These are phyloP conservation scores for Aspergillus floridensis DNA, from an alignment of 2,329 filamentous ascomycete genomes.

Conservation along the genomic window DNA sequence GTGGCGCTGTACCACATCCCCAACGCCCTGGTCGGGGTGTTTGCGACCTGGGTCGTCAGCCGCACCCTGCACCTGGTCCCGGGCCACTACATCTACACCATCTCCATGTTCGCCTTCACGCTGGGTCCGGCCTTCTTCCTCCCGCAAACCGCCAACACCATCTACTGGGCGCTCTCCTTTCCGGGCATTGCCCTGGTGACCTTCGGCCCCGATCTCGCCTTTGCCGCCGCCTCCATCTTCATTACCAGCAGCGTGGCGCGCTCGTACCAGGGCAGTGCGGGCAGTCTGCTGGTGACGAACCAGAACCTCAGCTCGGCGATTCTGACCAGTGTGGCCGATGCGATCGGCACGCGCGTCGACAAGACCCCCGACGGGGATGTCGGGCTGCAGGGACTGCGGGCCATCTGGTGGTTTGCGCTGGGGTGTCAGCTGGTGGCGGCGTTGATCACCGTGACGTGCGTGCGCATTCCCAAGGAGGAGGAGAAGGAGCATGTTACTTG, in stretches of 20 bases:
- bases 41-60: constrained; percentile 48
- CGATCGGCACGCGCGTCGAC: constrained; percentile 34
- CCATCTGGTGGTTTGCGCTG: constrained; percentile 44
- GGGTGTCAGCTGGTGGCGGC: constrained; percentile 36
- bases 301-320: constrained; percentile 49
- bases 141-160: constrained; percentile 40
- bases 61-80: constrained; percentile 47
- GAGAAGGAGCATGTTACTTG: constrained; percentile 32
- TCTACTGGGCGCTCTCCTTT: constrained; percentile 48
- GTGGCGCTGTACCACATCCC: constrained; percentile 47
- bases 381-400: constrained; percentile 35
- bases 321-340: constrained; percentile 36
- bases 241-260: constrained; percentile 48
- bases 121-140: constrained; percentile 42
- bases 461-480: constrained; percentile 44
- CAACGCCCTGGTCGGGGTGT: constrained; percentile 45
- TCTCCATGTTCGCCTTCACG: constrained; percentile 44
- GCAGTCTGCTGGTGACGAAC: constrained; percentile 48
- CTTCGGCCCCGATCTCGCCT: constrained; percentile 49
- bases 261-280: constrained; percentile 49
- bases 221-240: constrained; percentile 50
- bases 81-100: constrained; percentile 47
- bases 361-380: constrained; percentile 22
- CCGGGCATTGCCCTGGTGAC: constrained; percentile 47
- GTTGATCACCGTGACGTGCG: constrained; percentile 38